Base-by-base conservation (phyloP, 129 eudicot genomes). In the Scalesia atractyloides region DNA sequence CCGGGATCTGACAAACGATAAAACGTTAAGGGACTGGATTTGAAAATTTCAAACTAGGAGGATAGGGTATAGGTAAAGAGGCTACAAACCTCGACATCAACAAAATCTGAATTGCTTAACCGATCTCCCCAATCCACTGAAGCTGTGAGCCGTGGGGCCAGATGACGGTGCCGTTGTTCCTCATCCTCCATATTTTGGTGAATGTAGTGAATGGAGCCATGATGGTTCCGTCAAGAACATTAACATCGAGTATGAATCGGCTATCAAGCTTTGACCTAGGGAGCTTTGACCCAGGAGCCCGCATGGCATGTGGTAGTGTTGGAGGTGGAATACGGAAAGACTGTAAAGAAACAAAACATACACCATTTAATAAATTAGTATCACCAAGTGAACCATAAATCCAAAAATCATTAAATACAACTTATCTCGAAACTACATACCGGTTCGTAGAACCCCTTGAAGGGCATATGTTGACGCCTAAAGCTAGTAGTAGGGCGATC, bases 151-250 rank as follows among this genome's bases (percentile, higher is more conserved):
- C 92, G 15, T 48, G 79, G 9, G 96, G 88, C 99, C 99, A 95
- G 33, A 71, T 84, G n/a, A 47, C 30, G 1, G 79, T 77, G 11
- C 99, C 99, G 73, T 73, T 91, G 76, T 95, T 95, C 88, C 87
- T 89, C 96, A 95, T 81, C 75, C 89, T 77, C 99, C 99, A 95
- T 51, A 95, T 95, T 80, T 95, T 95, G 9, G 96, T 90, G 53
- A 95, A 95, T 37, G 82, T 77, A 15, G 90, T 88, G 14, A 39
- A 76, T 9, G 99, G 99, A 59, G 91, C 89, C 91, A 95, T 80
- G 33, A 84, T 53, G 37, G 97, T 88, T 13, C 94, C 99, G 83
- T 95, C 99, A 12, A 80, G 65, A 30, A 95, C 69, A 76, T 87
- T 95, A 9, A 95, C 91, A 83, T 95, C 99, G n/a, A 74, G 81